A percentile compares a stretch with the other conserved stretches of the same genome.
phyloP scores from a whole-genome alignment of 768 basidiomycete genomes.

The Auriscalpium vulgare region DNA sequence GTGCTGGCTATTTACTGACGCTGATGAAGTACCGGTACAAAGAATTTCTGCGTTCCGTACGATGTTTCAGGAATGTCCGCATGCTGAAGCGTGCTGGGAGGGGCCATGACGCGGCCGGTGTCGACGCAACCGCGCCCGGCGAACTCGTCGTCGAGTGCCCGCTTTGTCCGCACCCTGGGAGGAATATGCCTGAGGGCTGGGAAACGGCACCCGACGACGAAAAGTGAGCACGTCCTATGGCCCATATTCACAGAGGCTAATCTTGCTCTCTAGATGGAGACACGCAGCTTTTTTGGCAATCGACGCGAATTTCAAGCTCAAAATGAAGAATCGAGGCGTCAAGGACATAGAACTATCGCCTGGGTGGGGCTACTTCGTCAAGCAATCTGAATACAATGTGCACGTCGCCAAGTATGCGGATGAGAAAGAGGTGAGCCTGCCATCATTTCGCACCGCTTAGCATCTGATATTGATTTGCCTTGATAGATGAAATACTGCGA shows the following conservation, averaged over 20 bases:
- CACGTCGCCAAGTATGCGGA: background rate
- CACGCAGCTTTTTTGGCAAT: background rate
- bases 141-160: too few species aligned
- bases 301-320: constrained; percentile 4
- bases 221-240: background rate
- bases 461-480: background rate
- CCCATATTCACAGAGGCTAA: too few species aligned
- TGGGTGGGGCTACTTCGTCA: background rate
- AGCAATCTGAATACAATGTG: background rate
- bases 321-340: background rate
- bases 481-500: background rate
- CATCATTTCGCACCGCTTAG: background rate
- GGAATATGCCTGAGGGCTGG: too few species aligned
- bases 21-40: too few species aligned
- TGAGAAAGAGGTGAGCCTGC: background rate
- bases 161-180: too few species aligned
- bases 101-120: background rate
- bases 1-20: too few species aligned
- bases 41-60: too few species aligned
- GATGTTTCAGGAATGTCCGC: too few species aligned
- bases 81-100: too few species aligned
- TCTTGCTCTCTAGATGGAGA: background rate
- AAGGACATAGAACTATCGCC: background rate
- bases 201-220: background rate
- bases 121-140: background rate